Base-by-base conservation (phyloP, 495 filamentous ascomycete species). In the Talaromyces trachyspermus region DNA sequence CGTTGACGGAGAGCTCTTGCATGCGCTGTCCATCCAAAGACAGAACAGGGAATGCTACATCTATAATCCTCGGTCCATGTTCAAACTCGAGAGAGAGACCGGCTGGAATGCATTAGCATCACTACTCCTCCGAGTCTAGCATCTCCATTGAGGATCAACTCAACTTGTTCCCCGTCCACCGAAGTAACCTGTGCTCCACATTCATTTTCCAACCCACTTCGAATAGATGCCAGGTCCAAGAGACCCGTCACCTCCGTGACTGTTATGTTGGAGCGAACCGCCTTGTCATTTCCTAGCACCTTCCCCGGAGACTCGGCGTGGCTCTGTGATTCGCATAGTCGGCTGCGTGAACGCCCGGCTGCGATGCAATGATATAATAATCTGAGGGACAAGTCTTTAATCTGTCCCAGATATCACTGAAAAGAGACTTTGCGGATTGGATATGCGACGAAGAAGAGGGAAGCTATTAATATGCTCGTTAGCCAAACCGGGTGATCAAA, bases 341-440 rank as follows among this genome's bases (percentile, higher is more conserved):
- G 48, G 69, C 70, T 42, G 80, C 79, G 57, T 86, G 78, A 30
- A 89, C 69, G 45, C 86, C 83, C 3, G 88, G 86, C 54, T 94
- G 88, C 15, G 78, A 79, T 45, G 91, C 78, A 51, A 97, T 65
- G 59, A 95, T 68, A 71, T 95, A 96, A 35, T 77, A 78, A 25
- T 84, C 75, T 3, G 86, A 88, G 1, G 80, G 78, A 61, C 89
- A 95, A n/a, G 57, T 56, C 9, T 67, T 68, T 23, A 96, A 76
- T 54, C 54, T 56, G 12, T 57, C 63, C 22, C 56, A 68, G 23
- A 68, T 37, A 8, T 62, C 52, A 1, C 58, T 44, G 17, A 59
- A 55, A 12, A 74, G 49, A 17, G 64, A 62, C n/a, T 61, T 48
- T 25, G 71, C 64, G 36, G 70, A 56, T 37, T 69, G 62, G 45